phyloP scores from a whole-genome alignment of 495 filamentous ascomycete genomes.

The Talaromyces wortmannii region DNA sequence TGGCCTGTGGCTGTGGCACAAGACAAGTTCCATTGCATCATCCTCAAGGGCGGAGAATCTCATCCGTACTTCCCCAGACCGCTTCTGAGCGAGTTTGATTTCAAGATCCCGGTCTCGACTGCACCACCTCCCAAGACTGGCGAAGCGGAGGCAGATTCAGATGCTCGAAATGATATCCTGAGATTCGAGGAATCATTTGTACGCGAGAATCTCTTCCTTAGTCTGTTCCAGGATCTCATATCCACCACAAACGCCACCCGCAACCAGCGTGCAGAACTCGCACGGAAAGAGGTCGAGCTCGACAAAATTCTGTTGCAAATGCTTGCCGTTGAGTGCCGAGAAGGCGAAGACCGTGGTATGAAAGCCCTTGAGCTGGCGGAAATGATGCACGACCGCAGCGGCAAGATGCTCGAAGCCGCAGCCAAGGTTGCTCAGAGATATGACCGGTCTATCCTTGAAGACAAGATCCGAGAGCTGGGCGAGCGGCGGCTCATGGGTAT shows the following conservation, averaged over 20 bases:
- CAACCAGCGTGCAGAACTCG: slow-evolving; percentile 60
- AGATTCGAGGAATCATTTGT: slow-evolving; percentile 72
- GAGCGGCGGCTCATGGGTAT: slow-evolving; percentile 55
- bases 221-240: slow-evolving; percentile 65
- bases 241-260: slow-evolving; percentile 50
- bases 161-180: slow-evolving; percentile 28
- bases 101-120: slow-evolving; percentile 71
- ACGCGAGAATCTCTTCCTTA: slow-evolving; percentile 60
- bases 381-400: slow-evolving; percentile 69
- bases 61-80: slow-evolving; percentile 95
- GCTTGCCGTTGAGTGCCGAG: slow-evolving; percentile 81
- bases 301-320: slow-evolving; percentile 88
- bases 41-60: slow-evolving; percentile 89
- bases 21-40: slow-evolving; percentile 95
- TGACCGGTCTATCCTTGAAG: slow-evolving; percentile 65
- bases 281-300: slow-evolving; percentile 66
- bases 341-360: slow-evolving; percentile 88
- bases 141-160: slow-evolving; percentile 16
- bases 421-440: slow-evolving; percentile 77
- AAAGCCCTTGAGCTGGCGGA: slow-evolving; percentile 81
- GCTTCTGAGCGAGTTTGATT: slow-evolving; percentile 87
- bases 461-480: slow-evolving; percentile 78
- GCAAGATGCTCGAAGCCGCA: slow-evolving; percentile 80
- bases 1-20: slow-evolving; percentile 94
- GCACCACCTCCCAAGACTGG: slow-evolving; percentile 25